These are phyloP conservation scores for Ceratorhiza oryzae-sativae DNA, from an alignment of 1,284 basidiomycete genomes.

Conservation along the genomic window DNA sequence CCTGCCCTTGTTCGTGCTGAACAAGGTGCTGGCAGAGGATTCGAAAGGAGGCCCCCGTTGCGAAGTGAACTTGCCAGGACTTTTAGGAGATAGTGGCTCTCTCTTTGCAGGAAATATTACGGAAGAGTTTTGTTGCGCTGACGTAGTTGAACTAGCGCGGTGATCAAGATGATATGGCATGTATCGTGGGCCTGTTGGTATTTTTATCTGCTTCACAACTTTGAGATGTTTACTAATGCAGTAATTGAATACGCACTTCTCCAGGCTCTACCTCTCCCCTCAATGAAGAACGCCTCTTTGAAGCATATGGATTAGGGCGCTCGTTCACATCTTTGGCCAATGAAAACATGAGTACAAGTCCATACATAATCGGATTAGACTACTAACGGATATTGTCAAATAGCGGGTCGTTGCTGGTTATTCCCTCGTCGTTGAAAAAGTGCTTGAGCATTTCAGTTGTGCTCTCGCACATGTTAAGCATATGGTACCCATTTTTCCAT, in stretches of 20 bases:
- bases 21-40: background rate
- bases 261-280: background rate
- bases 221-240: background rate
- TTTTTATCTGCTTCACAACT: background rate
- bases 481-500: constrained; percentile 36
- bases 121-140: background rate
- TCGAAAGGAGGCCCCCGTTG: background rate
- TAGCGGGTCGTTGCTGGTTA: constrained; percentile 7
- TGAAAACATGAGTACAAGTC: background rate
- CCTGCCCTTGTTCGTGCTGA: background rate
- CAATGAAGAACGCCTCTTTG: background rate
- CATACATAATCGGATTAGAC: background rate
- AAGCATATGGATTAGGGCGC: background rate
- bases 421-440: constrained; percentile 5
- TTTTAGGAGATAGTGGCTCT: constrained; percentile 19
- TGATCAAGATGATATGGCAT: constrained; percentile 23
- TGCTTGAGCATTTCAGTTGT: constrained; percentile 8
- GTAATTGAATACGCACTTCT: background rate
- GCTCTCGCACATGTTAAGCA: constrained; percentile 36
- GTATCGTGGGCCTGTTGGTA: constrained; percentile 33
- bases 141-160: constrained; percentile 1
- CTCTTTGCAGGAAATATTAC: constrained; percentile 28
- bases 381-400: constrained; percentile 35
- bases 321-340: background rate
- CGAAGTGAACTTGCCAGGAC: background rate